Conservation (phyloP, 139 green algal species). For the Picochlorum sp. region DNA sequence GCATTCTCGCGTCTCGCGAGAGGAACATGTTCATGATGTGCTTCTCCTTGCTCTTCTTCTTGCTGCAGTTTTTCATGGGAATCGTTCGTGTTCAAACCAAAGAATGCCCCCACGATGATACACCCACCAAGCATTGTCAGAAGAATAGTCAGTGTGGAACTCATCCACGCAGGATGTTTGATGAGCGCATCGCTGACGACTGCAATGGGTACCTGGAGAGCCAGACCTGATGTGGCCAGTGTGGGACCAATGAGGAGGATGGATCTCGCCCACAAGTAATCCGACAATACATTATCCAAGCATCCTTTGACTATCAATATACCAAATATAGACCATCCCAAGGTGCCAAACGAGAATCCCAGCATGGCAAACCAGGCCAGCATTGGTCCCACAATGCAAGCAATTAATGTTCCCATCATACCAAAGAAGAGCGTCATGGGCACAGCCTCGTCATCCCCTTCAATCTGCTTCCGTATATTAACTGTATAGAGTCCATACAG, state of each 20-base stretch:
- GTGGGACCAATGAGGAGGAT: constrained; percentile 88
- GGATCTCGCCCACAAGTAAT: constrained; percentile 92
- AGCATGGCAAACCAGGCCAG: constrained; percentile 10
- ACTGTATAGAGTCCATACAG: constrained; percentile 85
- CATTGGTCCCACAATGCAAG: constrained; percentile 30
- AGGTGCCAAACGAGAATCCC: constrained; percentile 15
- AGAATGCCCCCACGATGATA: constrained; percentile 63
- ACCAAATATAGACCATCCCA: constrained; percentile 25
- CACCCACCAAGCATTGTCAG: constrained; percentile 49
- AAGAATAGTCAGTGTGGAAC: constrained; percentile 9
- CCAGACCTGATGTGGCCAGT: constrained; percentile 75
- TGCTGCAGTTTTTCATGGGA: too few species aligned
- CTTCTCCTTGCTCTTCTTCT: neutral
- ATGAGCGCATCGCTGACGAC: constrained; percentile 31
- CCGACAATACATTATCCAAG: constrained; percentile 88
- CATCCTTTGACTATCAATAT: constrained; percentile 50
- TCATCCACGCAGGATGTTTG: constrained; percentile 41
- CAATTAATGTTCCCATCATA: constrained; percentile 65
- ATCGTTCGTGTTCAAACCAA: constrained; percentile 30
- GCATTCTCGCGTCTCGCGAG: neutral
- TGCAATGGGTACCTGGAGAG: constrained; percentile 65
- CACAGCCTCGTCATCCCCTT: constrained; percentile 41
- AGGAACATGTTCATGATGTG: neutral
- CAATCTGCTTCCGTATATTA: constrained; percentile 40
- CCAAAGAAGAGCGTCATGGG: constrained; percentile 71